Base-by-base conservation (phyloP, 176 grass and related monocot species). In the Carex littledalei region DNA sequence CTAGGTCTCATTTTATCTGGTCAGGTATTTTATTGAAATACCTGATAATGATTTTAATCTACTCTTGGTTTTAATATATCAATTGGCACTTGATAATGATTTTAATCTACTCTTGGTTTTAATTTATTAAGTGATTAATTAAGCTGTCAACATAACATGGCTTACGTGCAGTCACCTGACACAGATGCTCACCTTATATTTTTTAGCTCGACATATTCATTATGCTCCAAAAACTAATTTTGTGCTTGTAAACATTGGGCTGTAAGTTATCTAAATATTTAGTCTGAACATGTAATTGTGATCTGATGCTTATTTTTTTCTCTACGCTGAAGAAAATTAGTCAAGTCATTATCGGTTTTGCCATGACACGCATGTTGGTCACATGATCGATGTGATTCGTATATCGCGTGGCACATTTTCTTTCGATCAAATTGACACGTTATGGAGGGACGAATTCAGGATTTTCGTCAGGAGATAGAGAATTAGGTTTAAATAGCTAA, bases 101-200 rank as follows among this genome's bases (percentile, higher is more conserved):
- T 53, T 66, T 67, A 83, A 83, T 67, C 67, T 64, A 21, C 16
- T 50, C 18, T 32, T 81, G 81, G 10, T 68, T 54, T 21, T 83
- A 83, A 32, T 83, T 53, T 83, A 83, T 53, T 83, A 83, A 83
- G 41, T 21, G 61, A 82, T 83, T 67, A 54, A 82, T 83, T 67
- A 54, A 66, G 62, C 81, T 83, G 81, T 66, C 81, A 68, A 83
- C 21, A 83, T 83, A 83, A 83, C 81, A 83, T 83, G 81, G 81
- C 39, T 56, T 77, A 54, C 73, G n/a, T 78, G 50, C 24, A 78
- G 13, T 78, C 12, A 78, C 14, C 74, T 78, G 74, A 78, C 74
- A 78, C 24, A 78, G 74, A 56, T 78, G 49, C 74, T 56, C 74
- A 32, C 22, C 1, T 83, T 67, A 52, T 52, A 18, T 64, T 47